phyloP scores from a whole-genome alignment of 805 yeast species.

The Ogataea populi-albae region DNA sequence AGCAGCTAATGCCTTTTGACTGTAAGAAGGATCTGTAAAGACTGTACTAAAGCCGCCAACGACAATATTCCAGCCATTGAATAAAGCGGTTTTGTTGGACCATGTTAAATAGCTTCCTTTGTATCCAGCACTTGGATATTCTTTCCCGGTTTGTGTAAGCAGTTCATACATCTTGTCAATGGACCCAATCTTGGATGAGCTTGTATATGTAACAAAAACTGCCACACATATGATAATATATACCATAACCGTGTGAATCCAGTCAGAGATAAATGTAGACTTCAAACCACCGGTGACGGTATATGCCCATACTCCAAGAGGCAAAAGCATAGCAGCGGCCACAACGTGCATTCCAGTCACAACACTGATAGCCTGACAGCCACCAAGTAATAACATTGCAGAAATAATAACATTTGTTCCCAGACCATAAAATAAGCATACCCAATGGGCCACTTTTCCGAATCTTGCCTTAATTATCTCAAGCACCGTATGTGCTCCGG shows the following conservation, averaged over 20 bases:
- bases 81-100: constrained; percentile 32
- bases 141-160: constrained; percentile 19
- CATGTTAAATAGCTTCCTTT: constrained; percentile 34
- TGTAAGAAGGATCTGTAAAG: constrained; percentile 31
- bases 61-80: constrained; percentile 38
- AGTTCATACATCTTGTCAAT: constrained; percentile 35
- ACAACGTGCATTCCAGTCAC: constrained; percentile 44
- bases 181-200: constrained; percentile 32
- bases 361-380: constrained; percentile 40
- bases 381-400: constrained; percentile 41
- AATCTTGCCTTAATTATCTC: constrained; percentile 38
- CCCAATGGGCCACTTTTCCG: constrained; percentile 36
- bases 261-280: constrained; percentile 51
- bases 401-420: constrained; percentile 38
- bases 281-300: constrained; percentile 50
- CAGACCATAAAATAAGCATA: constrained; percentile 35
- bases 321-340: constrained; percentile 44
- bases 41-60: constrained; percentile 29
- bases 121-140: constrained; percentile 26
- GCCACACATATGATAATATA: constrained; percentile 34
- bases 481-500: constrained; percentile 40
- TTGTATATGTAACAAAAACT: constrained; percentile 27
- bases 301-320: constrained; percentile 46
- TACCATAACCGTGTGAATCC: constrained; percentile 48
- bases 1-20: constrained; percentile 33